Percentiles rank a stretch among this genome's conserved stretches.
Evolutionary conservation across 176 grass and related monocot species (phyloP).

Genomic region (Eremochloa ophiuroides): DNA sequence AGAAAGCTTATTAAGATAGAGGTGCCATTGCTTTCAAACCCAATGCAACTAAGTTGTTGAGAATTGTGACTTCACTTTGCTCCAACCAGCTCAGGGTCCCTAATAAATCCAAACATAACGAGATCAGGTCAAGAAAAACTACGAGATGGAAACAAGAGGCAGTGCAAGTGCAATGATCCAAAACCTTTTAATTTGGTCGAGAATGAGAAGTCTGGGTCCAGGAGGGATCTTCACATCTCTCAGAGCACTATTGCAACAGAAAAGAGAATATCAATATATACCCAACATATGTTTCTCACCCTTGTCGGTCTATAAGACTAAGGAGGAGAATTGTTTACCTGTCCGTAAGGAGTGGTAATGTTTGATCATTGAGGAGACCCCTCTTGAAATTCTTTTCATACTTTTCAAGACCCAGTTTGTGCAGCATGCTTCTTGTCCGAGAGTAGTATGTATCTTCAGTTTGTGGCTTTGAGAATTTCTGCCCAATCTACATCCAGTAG

Average conservation of each 20-base stretch:
- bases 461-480: slow-evolving; percentile 71
- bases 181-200: slow-evolving; percentile 91
- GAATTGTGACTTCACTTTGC: slow-evolving; percentile 22
- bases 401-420: slow-evolving; percentile 76
- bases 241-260: slow-evolving; percentile 57
- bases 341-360: slow-evolving; percentile 81
- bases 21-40: not conserved
- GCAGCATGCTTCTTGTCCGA: slow-evolving; percentile 64
- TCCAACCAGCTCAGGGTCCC: slow-evolving; percentile 48
- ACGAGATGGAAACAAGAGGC: not conserved
- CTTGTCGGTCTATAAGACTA: not conserved
- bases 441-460: slow-evolving; percentile 64
- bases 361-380: slow-evolving; percentile 80
- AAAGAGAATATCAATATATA: slow-evolving; percentile 16
- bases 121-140: slow-evolving; percentile 8
- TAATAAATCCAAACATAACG: slow-evolving; percentile 15
- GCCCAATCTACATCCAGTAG: slow-evolving; percentile 59
- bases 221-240: slow-evolving; percentile 90
- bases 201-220: slow-evolving; percentile 85
- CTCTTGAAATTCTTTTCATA: slow-evolving; percentile 97
- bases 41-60: not conserved
- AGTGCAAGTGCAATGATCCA: not conserved
- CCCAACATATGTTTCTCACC: not conserved
- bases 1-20: slow-evolving; percentile 21
- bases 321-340: slow-evolving; percentile 34